phyloP scores from a whole-genome alignment of 2,329 filamentous ascomycete genomes.

The Hymenoscyphus scutula region DNA sequence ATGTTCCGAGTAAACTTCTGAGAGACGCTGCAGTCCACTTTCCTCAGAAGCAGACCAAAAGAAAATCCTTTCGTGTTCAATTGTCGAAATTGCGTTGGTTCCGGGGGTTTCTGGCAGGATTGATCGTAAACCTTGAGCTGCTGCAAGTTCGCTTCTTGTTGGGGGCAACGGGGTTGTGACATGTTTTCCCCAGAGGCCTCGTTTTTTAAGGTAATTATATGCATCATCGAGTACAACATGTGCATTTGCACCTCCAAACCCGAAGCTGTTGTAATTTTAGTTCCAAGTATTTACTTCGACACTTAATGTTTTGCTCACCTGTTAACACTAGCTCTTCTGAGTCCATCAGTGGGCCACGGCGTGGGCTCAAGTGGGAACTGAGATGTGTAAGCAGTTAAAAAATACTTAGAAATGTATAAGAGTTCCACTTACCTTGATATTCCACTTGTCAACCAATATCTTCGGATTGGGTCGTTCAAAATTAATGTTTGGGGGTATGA shows the following conservation, averaged over 20 bases:
- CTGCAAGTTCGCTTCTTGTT: neutral
- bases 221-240: constrained; percentile 25
- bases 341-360: constrained; percentile 17
- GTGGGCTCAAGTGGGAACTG: constrained; percentile 13
- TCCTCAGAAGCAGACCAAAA: constrained; percentile 11
- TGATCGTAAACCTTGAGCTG: neutral
- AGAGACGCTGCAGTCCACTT: constrained; percentile 1
- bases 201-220: constrained; percentile 25
- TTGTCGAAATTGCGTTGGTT: neutral
- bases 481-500: constrained; percentile 42
- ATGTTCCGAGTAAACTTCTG: neutral
- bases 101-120: too few relatives aligned
- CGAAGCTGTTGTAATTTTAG: constrained; percentile 17
- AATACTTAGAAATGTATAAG: too few relatives aligned
- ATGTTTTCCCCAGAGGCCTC: constrained; percentile 11
- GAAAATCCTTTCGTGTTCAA: constrained; percentile 1
- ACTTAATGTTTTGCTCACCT: neutral
- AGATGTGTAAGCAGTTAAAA: neutral
- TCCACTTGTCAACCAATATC: constrained; percentile 28
- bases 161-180: neutral
- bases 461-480: constrained; percentile 39
- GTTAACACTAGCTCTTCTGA: constrained; percentile 27
- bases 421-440: constrained; percentile 33
- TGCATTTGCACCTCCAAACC: constrained; percentile 28
- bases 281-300: neutral